Percentiles rank a stretch among this genome's conserved stretches.
These are phyloP conservation scores for Angophora floribunda DNA, from an alignment of 345 rosid genomes.

Conservation along the genomic window DNA sequence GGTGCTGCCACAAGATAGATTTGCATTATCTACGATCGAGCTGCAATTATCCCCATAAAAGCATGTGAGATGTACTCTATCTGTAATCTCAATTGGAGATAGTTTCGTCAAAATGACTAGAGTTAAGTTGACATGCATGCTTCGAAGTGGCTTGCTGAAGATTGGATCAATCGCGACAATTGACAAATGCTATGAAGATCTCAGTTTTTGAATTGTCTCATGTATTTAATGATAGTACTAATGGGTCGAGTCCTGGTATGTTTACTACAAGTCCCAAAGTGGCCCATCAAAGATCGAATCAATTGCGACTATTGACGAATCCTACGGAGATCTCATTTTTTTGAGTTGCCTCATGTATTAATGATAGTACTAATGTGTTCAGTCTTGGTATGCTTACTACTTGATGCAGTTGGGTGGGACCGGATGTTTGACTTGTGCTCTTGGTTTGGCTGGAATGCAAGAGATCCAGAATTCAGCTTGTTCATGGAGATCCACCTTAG, in stretches of 20 bases:
- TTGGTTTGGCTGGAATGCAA: neutral
- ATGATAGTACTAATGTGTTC: neutral
- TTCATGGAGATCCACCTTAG: neutral
- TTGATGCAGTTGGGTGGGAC: neutral
- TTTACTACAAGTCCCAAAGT: neutral
- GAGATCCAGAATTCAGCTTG: neutral
- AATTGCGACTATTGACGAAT: neutral
- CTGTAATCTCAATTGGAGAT: rapidly evolving
- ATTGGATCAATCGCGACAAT: rapidly evolving
- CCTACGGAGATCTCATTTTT: neutral
- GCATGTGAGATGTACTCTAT: neutral
- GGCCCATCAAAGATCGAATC: neutral
- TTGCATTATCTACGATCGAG: neutral
- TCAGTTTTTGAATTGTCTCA: neutral
- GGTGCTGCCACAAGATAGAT: neutral
- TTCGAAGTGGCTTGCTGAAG: neutral
- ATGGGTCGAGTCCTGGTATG: neutral
- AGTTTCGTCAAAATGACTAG: rapidly evolving
- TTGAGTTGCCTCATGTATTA: neutral
- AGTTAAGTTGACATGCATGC: neutral
- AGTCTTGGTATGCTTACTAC: neutral
- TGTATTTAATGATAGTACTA: neutral
- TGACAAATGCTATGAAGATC: neutral
- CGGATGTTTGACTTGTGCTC: neutral
- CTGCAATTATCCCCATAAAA: rapidly evolving